Conservation (phyloP, 129 eudicot species). For the Flaveria ramosissima region DNA sequence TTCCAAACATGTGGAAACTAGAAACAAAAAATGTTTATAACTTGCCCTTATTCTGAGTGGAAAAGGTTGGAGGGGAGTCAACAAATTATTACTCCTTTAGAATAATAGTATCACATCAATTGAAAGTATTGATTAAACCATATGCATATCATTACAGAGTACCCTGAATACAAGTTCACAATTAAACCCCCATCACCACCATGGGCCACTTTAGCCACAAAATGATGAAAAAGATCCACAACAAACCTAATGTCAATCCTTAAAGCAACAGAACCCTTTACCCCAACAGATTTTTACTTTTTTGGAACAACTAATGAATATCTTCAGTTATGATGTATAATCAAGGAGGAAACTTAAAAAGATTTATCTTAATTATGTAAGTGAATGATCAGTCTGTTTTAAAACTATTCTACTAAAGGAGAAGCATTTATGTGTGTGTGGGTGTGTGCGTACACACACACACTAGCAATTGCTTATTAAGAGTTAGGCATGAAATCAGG, state of each 20-base stretch:
- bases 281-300: constrained; percentile 29
- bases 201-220: constrained; percentile 36
- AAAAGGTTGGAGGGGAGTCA: constrained; percentile 29
- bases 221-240: constrained; percentile 31
- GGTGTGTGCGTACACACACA: not conserved
- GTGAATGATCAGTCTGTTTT: constrained; percentile 7
- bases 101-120: constrained; percentile 42
- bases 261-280: constrained; percentile 44
- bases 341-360: constrained; percentile 26
- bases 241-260: constrained; percentile 38
- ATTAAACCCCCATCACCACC: constrained; percentile 28
- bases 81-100: constrained; percentile 30
- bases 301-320: constrained; percentile 28
- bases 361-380: constrained; percentile 17
- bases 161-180: constrained; percentile 24
- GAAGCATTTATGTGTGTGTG: constrained; percentile 10
- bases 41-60: constrained; percentile 13
- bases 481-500: constrained; percentile 16
- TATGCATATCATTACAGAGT: constrained; percentile 23
- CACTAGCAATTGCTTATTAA: not conserved
- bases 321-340: constrained; percentile 15
- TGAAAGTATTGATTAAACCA: constrained; percentile 22
- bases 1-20: constrained; percentile 21
- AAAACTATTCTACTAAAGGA: constrained; percentile 15
- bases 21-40: not conserved